Base-by-base conservation (phyloP, 1,284 basidiomycete genomes). In the Ceratorhiza oryzae-sativae region DNA sequence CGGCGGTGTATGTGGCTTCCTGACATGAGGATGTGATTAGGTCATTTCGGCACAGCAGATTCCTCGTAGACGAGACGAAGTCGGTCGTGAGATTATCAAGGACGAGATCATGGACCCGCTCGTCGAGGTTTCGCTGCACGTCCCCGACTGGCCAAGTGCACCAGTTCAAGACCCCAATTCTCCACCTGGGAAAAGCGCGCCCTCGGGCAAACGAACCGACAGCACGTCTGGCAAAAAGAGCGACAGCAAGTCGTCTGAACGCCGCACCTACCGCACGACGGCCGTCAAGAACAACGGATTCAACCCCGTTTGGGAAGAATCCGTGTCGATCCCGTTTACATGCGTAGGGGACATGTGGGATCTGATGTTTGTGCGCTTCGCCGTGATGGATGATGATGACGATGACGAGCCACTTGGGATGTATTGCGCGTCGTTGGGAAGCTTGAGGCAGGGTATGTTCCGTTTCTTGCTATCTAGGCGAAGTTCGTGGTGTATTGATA, bases 11-110 rank as follows among this genome's bases (percentile, higher is more conserved):
- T 34, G 32, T 18, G 27, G 2, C 13, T 6, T n/a, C 27, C 51
- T 53, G 51, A 53, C 12, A 32, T 55, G 18, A n/a, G 10, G 8
- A 42, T 8, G 20, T 32, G 23, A 18, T 6, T 76, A 90, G 86
- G 84, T 98, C 76, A 91, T 99, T 74, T 98, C 96, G 2, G 97
- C 93, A 0, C 96, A 98, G 80, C 94, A 97, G 77, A 86, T 98
- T 0, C 96, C 95, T 0, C 84, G 89, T 0, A 87, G 88, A 1
- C 88, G 88, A 71, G 88, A 92, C 78, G 83, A 86, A 0, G 82
- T 79, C 27, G 90, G 89, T 0, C 85, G 85, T 32, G 90, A 91
- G 76, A 83, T 88, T 59, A 78, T 85, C 56, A 87, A 88, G 75
- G 87, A 86, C 74, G 82, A 83, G 30, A 82, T 86, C 62, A 81